Base-by-base conservation (phyloP, 768 basidiomycete species). In the Rhodotorula kratochvilovae region DNA sequence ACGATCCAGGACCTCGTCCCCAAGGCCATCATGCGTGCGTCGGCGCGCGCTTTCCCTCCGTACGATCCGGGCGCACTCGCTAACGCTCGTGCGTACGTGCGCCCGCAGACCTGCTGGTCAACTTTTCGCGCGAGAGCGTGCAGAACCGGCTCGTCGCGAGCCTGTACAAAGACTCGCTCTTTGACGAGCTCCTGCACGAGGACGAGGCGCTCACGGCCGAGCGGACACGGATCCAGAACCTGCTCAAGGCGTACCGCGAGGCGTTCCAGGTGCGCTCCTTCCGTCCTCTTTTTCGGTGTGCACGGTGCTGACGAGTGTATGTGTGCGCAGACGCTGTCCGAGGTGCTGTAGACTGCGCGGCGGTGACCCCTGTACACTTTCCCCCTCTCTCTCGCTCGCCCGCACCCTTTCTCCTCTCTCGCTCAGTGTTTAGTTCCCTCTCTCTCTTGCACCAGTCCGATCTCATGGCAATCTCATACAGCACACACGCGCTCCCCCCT, bases 1-100 rank as follows among this genome's bases (percentile, higher is more conserved):
- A 91, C 89, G 79, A 96, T 99, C 73, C 92, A 97, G 76, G 96
- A 99, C 80, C 85, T 97, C 66, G 86, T 99, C 29, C 96, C 96
- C 45, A 99, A 99, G 82, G 92, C 94, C 31, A 89, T 96, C 83
- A 97, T 98, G 95, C 95, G 97, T 82, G 48, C 39, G 67, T n/a
- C n/a, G n/a, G n/a, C n/a, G n/a, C n/a, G n/a, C n/a, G n/a, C n/a
- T n/a, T n/a, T n/a, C n/a, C n/a, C n/a, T n/a, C n/a, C n/a, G n/a
- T n/a, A n/a, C n/a, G n/a, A n/a, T n/a, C n/a, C n/a, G n/a, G n/a
- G n/a, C n/a, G n/a, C n/a, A n/a, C n/a, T n/a, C n/a, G n/a, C n/a
- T n/a, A n/a, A n/a, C n/a, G n/a, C n/a, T n/a, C n/a, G n/a, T n/a
- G n/a, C n/a, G n/a, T n/a, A n/a, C n/a, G n/a, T n/a, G n/a, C n/a